A percentile compares a stretch with the other conserved stretches of the same genome.
These are phyloP conservation scores for Penstemon barbatus DNA, from an alignment of 257 asterid genomes.

Conservation along the genomic window DNA sequence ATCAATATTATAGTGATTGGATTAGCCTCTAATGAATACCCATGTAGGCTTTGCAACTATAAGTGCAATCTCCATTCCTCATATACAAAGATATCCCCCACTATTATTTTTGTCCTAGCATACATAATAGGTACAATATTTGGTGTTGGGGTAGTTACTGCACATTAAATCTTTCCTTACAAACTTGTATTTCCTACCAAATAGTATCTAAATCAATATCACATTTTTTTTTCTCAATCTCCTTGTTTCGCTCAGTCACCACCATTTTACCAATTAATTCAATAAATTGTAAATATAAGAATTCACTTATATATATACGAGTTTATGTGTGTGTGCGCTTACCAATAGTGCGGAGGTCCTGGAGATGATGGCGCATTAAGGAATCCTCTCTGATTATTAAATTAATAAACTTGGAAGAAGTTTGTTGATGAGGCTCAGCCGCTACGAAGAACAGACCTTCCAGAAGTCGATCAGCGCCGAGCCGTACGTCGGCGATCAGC, in stretches of 20 bases:
- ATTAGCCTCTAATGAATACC: too few species aligned
- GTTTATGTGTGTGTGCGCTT: conserved; percentile 12
- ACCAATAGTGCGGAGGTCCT: conserved; percentile 78
- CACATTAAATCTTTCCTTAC: too few species aligned
- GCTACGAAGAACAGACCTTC: conserved; percentile 72
- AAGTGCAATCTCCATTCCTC: too few species aligned
- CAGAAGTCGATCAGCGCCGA: conserved; percentile 89
- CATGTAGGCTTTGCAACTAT: too few species aligned
- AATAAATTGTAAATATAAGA: not conserved
- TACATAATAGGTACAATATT: too few species aligned
- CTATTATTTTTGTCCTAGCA: too few species aligned
- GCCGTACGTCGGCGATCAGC: conserved; percentile 83
- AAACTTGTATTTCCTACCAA: too few species aligned
- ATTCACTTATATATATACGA: conserved; percentile 1
- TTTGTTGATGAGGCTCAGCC: conserved; percentile 63
- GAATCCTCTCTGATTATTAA: conserved; percentile 67
- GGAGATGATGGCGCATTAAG: conserved; percentile 74
- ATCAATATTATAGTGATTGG: too few species aligned
- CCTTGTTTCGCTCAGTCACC: not conserved
- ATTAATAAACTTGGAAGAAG: conserved; percentile 62
- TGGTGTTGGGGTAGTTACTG: too few species aligned
- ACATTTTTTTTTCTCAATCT: not conserved
- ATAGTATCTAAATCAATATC: not conserved
- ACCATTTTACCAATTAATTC: too few species aligned
- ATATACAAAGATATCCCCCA: too few species aligned